Percentiles rank a stretch among this genome's conserved stretches.
Conservation (phyloP, 108 stramenopile species). For the Fistulifera solaris region DNA sequence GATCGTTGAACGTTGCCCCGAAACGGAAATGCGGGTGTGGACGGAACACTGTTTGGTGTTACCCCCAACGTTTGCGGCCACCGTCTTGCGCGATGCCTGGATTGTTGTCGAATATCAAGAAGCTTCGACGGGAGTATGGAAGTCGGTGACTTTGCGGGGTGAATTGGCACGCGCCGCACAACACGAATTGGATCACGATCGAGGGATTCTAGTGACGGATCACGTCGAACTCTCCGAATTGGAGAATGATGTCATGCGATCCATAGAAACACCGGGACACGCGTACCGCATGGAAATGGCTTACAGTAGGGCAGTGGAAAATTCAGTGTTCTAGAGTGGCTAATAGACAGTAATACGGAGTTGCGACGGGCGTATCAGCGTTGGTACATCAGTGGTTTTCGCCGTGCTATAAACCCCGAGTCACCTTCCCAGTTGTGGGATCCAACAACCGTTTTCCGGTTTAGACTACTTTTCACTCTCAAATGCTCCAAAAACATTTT, state of each 20-base stretch:
- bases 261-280: constrained; percentile 37
- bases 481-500: too few species aligned
- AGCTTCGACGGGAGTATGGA: constrained; percentile 1
- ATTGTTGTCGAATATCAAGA: constrained; percentile 51
- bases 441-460: too few species aligned
- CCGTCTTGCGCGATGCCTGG: constrained; percentile 59
- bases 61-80: constrained; percentile 63
- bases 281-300: constrained; percentile 26
- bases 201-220: constrained; percentile 71
- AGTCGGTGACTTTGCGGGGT: constrained; percentile 5
- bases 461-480: too few species aligned
- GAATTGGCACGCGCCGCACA: constrained; percentile 62
- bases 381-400: too few species aligned
- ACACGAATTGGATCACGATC: constrained; percentile 85
- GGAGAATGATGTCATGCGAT: constrained; percentile 41
- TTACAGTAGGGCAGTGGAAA: constrained; percentile 13
- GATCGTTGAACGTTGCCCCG: constrained; percentile 47
- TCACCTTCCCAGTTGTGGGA: too few species aligned
- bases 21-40: constrained; percentile 68
- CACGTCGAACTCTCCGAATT: constrained; percentile 62
- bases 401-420: too few species aligned
- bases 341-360: too few species aligned
- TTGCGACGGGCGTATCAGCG: too few species aligned
- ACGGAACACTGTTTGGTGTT: constrained; percentile 73
- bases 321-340: not conserved